Evolutionary conservation across 352 stramenopile genomes (phyloP), one percentile per base, ranked within the genome.

Genomic region (Peronospora destructor): DNA sequence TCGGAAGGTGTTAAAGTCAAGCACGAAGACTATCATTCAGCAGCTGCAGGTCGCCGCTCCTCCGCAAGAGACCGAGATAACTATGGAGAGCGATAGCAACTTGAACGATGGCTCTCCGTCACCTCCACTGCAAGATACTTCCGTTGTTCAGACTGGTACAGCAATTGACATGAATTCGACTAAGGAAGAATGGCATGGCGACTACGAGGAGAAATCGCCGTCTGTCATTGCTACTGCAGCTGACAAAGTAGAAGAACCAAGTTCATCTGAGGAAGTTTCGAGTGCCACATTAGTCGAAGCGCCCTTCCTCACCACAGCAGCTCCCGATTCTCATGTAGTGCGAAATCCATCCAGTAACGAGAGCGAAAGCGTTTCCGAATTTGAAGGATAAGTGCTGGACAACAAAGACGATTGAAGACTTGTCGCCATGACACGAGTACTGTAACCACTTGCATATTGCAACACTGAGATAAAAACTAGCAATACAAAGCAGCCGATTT

Each of bases 1-100:
- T 59, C 75, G 76, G 26, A 87, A 87, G 57, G 75, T 91, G 17
- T 59, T 91, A 29, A 86, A 87, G 47, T 74, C 85, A 12, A 87
- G 71, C 56, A 88, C 80, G 5, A 85, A 84, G 54, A 71, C 80
- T 37, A 73, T 88, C 41, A 60, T 88, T 11, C 47, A 74, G 48
- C 66, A 68, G 23, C 45, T 85, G 3, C 28, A 32, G 28, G 28
- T 32, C 28, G 7, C 28, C 2, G 28, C 28, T 12, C 28, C 28
- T 32, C 3, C 10, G 10, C 66, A 87, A 33, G 64, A 73, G 29
- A 29, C 53, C 3, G 56, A 60, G 8, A 50, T 56, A 29, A 59
- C 59, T 34, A 47, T 49, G 1, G 54, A 73, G 30, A 71, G 61
- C 30, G 63, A 67, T 36, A 61, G 58, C 4, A 69, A 65, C 8